Base-by-base conservation (phyloP, 306 rosid species). In the Trifolium fragiferum region DNA sequence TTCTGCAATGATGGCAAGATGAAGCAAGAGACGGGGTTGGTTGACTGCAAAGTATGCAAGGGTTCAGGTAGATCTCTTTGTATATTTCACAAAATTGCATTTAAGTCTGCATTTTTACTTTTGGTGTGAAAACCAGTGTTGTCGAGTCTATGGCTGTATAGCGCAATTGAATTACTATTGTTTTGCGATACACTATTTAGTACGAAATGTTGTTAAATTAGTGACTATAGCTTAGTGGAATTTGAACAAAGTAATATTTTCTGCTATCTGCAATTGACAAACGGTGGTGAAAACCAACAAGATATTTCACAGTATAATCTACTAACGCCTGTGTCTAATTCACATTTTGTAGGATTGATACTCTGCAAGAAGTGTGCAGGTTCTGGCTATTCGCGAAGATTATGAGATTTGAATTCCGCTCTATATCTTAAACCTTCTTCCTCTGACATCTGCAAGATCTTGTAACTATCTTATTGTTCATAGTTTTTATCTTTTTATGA, bases 341-440 rank as follows among this genome's bases (percentile, higher is more conserved):
- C 14, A 21, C 59, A 66, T 18, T 21, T 19, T 47, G 78, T 80
- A 94, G 99, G 99, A 71, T 87, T 95, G 89, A 81, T 95, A 67
- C 70, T 95, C 43, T 95, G 99, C 96, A 92, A 92, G 94, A 95
- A 90, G 76, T 95, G 99, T 81, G 90, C 89, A 65, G 99, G 99
- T 76, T 95, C 99, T 78, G 99, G 99, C 80, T 95, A 90, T 85
- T 92, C 98, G 62, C 80, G 90, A 76, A 91, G 99, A 77, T 85
- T 95, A 50, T 95, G 85, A 92, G 77, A 76, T 58, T 11, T 66
- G 75, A 62, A 23, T 40, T 63, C 23, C 41, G 54, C 53, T n/a
- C 32, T 76, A 35, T 67, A 47, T 49, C 33, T 47, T 30, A 32
- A 73, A 46, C 37, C 75, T 58, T 51, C 64, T 33, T 80, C 62